phyloP scores from a whole-genome alignment of 1,139 yeast genomes.

The Yamadazyma trypodendri region DNA sequence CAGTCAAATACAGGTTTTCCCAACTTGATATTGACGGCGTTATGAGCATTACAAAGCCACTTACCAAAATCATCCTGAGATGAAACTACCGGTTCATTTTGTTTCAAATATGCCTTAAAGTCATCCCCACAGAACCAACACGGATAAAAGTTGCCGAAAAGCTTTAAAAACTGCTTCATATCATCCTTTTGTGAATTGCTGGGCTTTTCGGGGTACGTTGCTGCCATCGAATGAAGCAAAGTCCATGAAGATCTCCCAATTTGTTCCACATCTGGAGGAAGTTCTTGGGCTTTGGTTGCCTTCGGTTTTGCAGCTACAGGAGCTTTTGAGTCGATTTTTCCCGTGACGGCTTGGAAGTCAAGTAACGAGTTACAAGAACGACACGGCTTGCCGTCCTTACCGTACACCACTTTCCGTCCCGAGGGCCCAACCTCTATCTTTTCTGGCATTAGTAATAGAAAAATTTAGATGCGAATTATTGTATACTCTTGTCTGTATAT shows the following conservation, averaged over 20 bases:
- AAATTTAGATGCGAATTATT: conserved; percentile 3
- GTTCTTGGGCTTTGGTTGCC: conserved; percentile 32
- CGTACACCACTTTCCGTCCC: conserved; percentile 74
- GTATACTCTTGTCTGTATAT: background rate
- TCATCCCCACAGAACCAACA: conserved; percentile 94
- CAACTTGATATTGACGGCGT: conserved; percentile 78
- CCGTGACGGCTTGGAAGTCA: conserved; percentile 69
- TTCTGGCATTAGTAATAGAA: conserved; percentile 9
- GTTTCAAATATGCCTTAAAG: conserved; percentile 61
- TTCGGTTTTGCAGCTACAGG: conserved; percentile 6
- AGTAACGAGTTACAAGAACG: conserved; percentile 78
- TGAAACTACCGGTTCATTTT: conserved; percentile 63
- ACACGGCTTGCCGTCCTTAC: conserved; percentile 90
- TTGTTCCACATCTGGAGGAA: conserved; percentile 85
- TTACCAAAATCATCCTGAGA: conserved; percentile 78
- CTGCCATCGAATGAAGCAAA: conserved; percentile 84
- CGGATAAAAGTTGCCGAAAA: conserved; percentile 84
- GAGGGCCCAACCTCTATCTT: conserved; percentile 50
- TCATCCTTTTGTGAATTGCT: conserved; percentile 61
- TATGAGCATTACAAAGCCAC: conserved; percentile 96
- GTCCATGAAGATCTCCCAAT: conserved; percentile 94
- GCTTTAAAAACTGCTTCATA: conserved; percentile 63
- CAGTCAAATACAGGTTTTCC: conserved; percentile 89
- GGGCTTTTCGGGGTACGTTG: conserved; percentile 79
- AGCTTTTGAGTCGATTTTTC: conserved; percentile 16